These are phyloP conservation scores for Colletotrichum cuscutae DNA, from an alignment of 2,329 filamentous ascomycete species.

Conservation along the genomic window DNA sequence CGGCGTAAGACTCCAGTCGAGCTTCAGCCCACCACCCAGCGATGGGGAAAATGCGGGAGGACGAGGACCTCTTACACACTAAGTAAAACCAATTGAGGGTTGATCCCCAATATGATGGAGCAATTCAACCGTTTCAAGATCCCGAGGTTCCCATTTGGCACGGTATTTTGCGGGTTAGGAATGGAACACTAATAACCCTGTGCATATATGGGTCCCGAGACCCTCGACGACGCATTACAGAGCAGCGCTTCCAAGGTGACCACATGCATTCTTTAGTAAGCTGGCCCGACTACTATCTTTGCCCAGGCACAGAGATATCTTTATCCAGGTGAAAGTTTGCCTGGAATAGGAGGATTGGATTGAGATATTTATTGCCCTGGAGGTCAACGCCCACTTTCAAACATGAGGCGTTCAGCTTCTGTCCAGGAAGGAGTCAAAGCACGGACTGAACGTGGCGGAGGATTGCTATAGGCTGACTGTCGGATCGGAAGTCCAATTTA, in stretches of 20 bases:
- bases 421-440: not conserved
- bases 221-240: slow-evolving; percentile 8
- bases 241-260: not conserved
- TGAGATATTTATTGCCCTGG: slow-evolving; percentile 15
- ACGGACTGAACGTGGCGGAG: slow-evolving; percentile 30
- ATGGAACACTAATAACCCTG: slow-evolving; percentile 10
- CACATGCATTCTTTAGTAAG: slow-evolving; percentile 4
- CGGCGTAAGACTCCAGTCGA: not conserved
- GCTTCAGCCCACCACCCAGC: not conserved
- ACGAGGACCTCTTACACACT: slow-evolving; percentile 13
- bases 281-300: not conserved
- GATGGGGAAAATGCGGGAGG: not conserved
- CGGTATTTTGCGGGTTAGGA: slow-evolving; percentile 18
- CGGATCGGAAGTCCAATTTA: no score
- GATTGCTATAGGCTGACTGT: slow-evolving; percentile 14
- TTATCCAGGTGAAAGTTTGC: not conserved
- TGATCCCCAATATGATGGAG: not conserved
- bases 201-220: not conserved
- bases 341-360: slow-evolving; percentile 14
- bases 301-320: not conserved
- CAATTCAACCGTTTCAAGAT: not conserved
- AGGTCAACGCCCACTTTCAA: slow-evolving; percentile 1
- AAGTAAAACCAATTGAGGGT: not conserved
- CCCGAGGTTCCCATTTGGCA: not conserved
- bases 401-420: slow-evolving; percentile 24